phyloP scores from a whole-genome alignment of 1,139 yeast species.

The Geotrichum histeridarum region DNA sequence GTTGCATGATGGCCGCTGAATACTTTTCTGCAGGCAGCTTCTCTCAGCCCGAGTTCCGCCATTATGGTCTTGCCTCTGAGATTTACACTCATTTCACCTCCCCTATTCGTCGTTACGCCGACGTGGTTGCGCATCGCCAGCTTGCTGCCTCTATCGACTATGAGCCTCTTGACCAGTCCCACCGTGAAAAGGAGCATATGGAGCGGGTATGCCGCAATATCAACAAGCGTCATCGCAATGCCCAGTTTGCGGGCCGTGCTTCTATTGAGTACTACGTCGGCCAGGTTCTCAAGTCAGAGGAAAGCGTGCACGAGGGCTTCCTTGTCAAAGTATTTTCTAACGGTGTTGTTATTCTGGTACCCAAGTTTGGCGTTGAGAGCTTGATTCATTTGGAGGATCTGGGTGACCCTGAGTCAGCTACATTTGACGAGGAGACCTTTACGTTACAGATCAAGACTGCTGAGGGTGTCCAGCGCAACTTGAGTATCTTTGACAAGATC shows the following conservation, averaged over 20 bases:
- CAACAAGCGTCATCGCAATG: constrained; percentile 92
- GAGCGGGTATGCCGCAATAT: constrained; percentile 84
- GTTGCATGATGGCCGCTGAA: constrained; percentile 99
- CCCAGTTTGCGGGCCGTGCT: constrained; percentile 98
- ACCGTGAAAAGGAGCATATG: constrained; percentile 86
- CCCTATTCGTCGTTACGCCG: constrained; percentile 97
- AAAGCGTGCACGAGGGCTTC: constrained; percentile 73
- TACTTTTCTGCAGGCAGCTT: constrained; percentile 92
- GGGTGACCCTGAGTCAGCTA: constrained; percentile 60
- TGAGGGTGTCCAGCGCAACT: constrained; percentile 40
- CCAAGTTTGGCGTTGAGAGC: constrained; percentile 96
- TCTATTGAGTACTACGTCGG: constrained; percentile 97
- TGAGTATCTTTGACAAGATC: constrained; percentile 82
- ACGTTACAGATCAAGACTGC: constrained; percentile 53
- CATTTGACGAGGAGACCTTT: constrained; percentile 73
- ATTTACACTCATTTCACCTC: constrained; percentile 98
- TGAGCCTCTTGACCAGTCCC: constrained; percentile 74
- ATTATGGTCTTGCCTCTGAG: constrained; percentile 95
- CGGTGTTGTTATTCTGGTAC: constrained; percentile 92
- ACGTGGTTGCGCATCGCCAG: constrained; percentile 94
- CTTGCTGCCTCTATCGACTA: constrained; percentile 95
- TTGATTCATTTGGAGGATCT: constrained; percentile 75
- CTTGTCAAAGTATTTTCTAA: constrained; percentile 88
- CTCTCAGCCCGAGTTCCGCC: constrained; percentile 90
- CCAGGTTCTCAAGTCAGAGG: constrained; percentile 69